These are phyloP conservation scores for Trichoderma atroviride DNA, from an alignment of 2,329 filamentous ascomycete genomes.

Conservation along the genomic window DNA sequence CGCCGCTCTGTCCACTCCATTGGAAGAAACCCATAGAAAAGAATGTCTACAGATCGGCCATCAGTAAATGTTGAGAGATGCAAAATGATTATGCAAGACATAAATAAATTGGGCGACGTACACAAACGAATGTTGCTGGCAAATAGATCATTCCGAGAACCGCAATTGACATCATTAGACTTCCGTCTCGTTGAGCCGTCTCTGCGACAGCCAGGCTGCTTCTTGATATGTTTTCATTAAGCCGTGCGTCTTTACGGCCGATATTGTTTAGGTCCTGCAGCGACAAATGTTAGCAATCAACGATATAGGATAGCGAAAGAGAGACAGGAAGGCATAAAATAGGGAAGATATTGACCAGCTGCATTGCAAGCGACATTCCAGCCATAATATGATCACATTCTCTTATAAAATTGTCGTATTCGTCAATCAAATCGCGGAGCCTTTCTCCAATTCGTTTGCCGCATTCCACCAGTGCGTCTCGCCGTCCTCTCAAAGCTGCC, in stretches of 20 bases:
- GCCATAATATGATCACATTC: constrained; percentile 28
- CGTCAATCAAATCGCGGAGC: constrained; percentile 27
- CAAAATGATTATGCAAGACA: too few species aligned
- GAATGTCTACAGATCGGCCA: background rate
- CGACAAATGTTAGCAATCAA: background rate
- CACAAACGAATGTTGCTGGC: constrained; percentile 36
- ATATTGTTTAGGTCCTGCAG: constrained; percentile 3
- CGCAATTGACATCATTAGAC: constrained; percentile 30
- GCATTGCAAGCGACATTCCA: constrained; percentile 29
- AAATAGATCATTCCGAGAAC: constrained; percentile 35
- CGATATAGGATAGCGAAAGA: too few species aligned
- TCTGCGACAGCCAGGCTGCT: constrained; percentile 25
- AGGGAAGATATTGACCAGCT: constrained; percentile 24
- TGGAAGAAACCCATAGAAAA: constrained; percentile 23
- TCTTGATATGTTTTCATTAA: constrained; percentile 17
- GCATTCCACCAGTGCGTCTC: background rate
- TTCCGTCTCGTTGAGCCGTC: constrained; percentile 28
- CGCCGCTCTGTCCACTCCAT: background rate
- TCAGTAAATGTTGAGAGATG: background rate
- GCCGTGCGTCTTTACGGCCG: constrained; percentile 26
- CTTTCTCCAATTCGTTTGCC: constrained; percentile 22
- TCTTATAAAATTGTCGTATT: constrained; percentile 30
- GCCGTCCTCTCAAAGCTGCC: background rate
- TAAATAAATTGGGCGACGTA: background rate
- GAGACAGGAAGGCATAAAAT: background rate